Evolutionary conservation across 1,284 basidiomycete species (phyloP).

Genomic region (Tetrapyrgos nigripes): DNA sequence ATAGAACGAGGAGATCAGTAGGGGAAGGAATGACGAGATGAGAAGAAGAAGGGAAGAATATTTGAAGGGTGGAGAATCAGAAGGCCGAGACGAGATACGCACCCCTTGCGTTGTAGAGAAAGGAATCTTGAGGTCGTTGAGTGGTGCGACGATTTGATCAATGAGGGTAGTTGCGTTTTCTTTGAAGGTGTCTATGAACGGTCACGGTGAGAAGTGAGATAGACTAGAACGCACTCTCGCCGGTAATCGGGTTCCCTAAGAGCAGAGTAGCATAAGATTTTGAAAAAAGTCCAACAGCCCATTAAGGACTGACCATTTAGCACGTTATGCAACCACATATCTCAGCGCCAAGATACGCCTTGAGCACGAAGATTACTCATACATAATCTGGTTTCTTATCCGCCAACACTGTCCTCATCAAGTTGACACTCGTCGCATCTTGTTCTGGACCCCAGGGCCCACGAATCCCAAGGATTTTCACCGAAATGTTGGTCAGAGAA

Average conservation of each 20-base stretch:
- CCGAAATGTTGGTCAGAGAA: constrained; percentile 75
- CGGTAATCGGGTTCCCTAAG: constrained; percentile 72
- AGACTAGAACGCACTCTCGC: constrained; percentile 54
- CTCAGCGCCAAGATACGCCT: too few species aligned
- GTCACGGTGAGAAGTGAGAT: background rate
- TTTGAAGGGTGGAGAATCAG: too few species aligned
- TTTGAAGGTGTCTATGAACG: constrained; percentile 60
- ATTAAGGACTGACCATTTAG: background rate
- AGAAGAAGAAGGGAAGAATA: too few species aligned
- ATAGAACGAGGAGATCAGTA: too few species aligned
- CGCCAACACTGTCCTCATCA: constrained; percentile 59
- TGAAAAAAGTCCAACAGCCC: background rate
- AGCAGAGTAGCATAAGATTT: background rate
- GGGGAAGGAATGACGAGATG: too few species aligned
- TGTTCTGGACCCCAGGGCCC: constrained; percentile 72
- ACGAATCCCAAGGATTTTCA: constrained; percentile 70
- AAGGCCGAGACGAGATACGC: constrained; percentile 27
- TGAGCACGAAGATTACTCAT: constrained; percentile 41
- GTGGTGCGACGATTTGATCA: constrained; percentile 54
- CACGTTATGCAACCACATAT: constrained; percentile 9
- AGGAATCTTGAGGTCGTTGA: constrained; percentile 52
- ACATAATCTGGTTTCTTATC: constrained; percentile 69
- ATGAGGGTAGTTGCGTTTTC: constrained; percentile 59
- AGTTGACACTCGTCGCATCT: constrained; percentile 57
- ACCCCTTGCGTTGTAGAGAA: constrained; percentile 68